These are phyloP conservation scores for Perkinsus chesapeaki DNA, from an alignment of 169 alveolate genomes.

Conservation along the genomic window DNA sequence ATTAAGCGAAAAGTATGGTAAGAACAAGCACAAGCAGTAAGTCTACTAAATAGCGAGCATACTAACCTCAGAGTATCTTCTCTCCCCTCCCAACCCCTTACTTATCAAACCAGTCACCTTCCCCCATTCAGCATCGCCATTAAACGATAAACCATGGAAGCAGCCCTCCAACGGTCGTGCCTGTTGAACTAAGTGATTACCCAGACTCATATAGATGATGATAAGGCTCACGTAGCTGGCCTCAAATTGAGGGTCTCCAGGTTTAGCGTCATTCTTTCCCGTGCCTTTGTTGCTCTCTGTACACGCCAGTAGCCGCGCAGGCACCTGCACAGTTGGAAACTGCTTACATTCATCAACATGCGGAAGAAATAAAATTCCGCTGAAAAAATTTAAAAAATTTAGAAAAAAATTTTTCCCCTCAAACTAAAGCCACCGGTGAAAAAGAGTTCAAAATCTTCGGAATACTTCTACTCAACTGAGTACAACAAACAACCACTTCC, in stretches of 20 bases:
- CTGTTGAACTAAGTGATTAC: not conserved
- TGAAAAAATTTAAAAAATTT: not conserved
- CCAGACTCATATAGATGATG: not conserved
- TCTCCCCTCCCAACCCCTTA: not conserved
- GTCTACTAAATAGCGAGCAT: too few relatives aligned
- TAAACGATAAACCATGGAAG: not conserved
- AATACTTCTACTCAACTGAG: too few relatives aligned
- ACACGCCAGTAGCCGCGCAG: not conserved
- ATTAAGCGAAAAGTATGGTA: too few relatives aligned
- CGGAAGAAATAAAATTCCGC: not conserved
- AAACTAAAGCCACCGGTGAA: too few relatives aligned
- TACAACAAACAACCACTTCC: too few relatives aligned
- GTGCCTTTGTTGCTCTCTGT: not conserved
- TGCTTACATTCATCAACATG: not conserved
- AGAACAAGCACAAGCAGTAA: too few relatives aligned
- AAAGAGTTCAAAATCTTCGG: too few relatives aligned
- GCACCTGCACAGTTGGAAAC: not conserved
- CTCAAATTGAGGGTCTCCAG: not conserved
- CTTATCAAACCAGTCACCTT: not conserved
- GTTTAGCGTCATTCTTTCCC: not conserved
- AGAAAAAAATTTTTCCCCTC: too few relatives aligned
- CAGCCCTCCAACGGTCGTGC: not conserved
- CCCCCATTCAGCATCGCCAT: not conserved
- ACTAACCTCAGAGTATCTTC: too few relatives aligned
- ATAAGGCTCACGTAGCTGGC: not conserved